These are phyloP conservation scores for Trichoderma guizhouense DNA, from an alignment of 2,329 filamentous ascomycete species.

Conservation along the genomic window DNA sequence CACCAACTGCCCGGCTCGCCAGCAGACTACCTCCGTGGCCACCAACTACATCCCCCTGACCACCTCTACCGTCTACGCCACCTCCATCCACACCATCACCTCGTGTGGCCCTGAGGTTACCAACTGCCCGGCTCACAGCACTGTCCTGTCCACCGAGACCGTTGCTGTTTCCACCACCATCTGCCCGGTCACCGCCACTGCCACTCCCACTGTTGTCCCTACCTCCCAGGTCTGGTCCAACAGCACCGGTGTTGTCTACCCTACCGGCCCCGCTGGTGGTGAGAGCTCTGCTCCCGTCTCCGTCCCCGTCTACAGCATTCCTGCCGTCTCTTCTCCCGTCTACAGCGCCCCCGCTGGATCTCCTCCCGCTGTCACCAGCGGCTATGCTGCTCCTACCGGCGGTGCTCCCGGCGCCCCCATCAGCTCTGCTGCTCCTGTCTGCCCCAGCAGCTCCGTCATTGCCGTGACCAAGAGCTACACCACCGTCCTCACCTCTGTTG, in stretches of 20 bases:
- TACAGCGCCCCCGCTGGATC: constrained; percentile 7
- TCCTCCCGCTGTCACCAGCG: constrained; percentile 15
- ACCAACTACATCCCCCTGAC: constrained; percentile 42
- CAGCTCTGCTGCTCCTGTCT: constrained; percentile 8
- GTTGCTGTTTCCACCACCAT: constrained; percentile 39
- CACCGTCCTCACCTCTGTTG: constrained; percentile 53
- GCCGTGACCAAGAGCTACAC: constrained; percentile 55
- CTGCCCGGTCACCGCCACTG: constrained; percentile 35
- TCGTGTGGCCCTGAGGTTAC: constrained; percentile 57
- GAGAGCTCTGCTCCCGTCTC: constrained; percentile 27
- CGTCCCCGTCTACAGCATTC: constrained; percentile 42
- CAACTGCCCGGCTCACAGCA: constrained; percentile 54
- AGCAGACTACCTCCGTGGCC: constrained; percentile 36
- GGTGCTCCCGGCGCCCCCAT: constrained; percentile 3
- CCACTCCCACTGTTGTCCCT: constrained; percentile 27
- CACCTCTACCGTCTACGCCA: constrained; percentile 55
- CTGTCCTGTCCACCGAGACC: constrained; percentile 36
- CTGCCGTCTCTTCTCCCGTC: constrained; percentile 45
- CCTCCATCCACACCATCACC: constrained; percentile 59
- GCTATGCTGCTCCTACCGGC: constrained; percentile 17
- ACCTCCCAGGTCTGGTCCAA: constrained; percentile 21
- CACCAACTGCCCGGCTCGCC: constrained; percentile 56
- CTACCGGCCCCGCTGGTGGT: constrained; percentile 13
- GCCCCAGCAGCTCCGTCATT: constrained; percentile 42
- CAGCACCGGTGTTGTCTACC: constrained; percentile 21